Evolutionary conservation across 2,329 filamentous ascomycete species (phyloP).

Genomic region (Emergomyces orientalis): DNA sequence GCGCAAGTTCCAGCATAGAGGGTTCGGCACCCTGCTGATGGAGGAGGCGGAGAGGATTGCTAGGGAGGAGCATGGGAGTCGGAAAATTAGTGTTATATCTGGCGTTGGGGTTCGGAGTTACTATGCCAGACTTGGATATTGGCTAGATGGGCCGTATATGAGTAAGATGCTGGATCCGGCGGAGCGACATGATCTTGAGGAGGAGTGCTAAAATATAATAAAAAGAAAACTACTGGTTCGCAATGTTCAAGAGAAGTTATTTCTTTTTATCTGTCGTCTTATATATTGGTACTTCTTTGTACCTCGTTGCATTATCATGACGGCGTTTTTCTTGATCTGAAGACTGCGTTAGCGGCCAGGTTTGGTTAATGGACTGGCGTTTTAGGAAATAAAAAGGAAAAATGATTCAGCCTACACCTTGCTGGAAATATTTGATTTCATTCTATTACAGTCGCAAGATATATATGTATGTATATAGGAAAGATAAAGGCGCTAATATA

Average conservation of each 20-base stretch:
- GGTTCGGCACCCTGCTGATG: slow-evolving; percentile 93
- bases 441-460: neutral
- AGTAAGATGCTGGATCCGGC: slow-evolving; percentile 41
- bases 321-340: neutral
- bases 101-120: slow-evolving; percentile 94
- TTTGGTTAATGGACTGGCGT: neutral
- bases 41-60: slow-evolving; percentile 96
- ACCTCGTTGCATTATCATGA: neutral
- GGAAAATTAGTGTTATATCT: slow-evolving; percentile 95
- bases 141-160: slow-evolving; percentile 81
- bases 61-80: slow-evolving; percentile 82
- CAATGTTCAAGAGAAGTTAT: neutral
- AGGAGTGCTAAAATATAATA: neutral
- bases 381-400: neutral
- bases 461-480: neutral
- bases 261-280: neutral
- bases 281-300: neutral
- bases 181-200: slow-evolving; percentile 27
- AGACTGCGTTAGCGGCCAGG: neutral
- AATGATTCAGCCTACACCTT: neutral
- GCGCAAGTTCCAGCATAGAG: slow-evolving; percentile 96
- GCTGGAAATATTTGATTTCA: neutral
- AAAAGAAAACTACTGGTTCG: neutral
- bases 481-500: neutral
- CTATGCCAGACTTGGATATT: slow-evolving; percentile 87